Percentiles rank a stretch among this genome's conserved stretches.
phyloP scores from a whole-genome alignment of 768 basidiomycete genomes.

The Lactarius hengduanensis region DNA sequence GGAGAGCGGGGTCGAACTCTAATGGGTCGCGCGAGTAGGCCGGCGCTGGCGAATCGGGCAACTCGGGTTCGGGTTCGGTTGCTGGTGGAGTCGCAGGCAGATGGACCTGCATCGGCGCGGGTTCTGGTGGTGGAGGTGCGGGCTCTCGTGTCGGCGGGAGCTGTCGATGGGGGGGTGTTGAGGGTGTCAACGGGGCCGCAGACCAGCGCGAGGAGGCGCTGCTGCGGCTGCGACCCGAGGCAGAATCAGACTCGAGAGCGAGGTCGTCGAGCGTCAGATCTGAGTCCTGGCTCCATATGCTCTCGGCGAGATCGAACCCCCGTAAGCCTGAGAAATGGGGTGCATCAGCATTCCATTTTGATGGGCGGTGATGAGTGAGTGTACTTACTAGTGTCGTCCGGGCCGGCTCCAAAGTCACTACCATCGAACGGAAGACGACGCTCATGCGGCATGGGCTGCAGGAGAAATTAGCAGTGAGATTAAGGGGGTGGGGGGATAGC shows the following conservation, averaged over 20 bases:
- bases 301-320: conserved; percentile 27
- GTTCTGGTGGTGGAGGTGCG: neutral
- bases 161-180: conserved; percentile 5
- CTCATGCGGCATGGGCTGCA: conserved; percentile 1
- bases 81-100: neutral
- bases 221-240: conserved; percentile 10
- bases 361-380: conserved; percentile 12
- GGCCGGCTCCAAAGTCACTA: neutral
- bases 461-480: neutral
- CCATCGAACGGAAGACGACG: neutral
- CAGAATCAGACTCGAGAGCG: conserved; percentile 22
- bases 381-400: conserved; percentile 14
- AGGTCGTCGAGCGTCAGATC: conserved; percentile 27
- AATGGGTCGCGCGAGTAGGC: conserved; percentile 21
- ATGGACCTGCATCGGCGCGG: neutral
- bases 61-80: neutral
- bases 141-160: neutral
- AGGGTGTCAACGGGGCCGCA: conserved; percentile 10
- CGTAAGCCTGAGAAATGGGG: conserved; percentile 4
- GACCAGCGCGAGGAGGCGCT: conserved; percentile 21
- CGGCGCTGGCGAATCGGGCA: conserved; percentile 19
- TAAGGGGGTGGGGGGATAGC: neutral
- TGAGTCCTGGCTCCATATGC: conserved; percentile 26
- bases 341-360: neutral
- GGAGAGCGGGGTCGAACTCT: conserved; percentile 20